Evolutionary conservation across 2,329 filamentous ascomycete genomes (phyloP).

Genomic region (Phaeosphaeria sp.): DNA sequence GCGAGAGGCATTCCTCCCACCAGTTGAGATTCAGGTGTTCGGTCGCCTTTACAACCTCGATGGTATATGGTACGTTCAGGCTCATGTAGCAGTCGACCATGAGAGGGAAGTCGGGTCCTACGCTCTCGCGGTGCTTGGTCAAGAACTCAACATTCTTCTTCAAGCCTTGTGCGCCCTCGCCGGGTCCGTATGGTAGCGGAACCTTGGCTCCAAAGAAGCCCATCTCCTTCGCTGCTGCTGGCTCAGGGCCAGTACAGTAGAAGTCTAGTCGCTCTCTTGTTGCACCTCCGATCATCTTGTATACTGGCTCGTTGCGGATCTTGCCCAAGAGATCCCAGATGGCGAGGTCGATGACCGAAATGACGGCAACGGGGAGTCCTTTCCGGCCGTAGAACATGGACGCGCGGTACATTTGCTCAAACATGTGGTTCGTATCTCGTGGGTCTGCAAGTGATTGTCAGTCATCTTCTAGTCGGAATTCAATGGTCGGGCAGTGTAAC

Average conservation of each 20-base stretch:
- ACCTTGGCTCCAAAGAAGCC: constrained; percentile 93
- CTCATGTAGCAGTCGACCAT: constrained; percentile 99
- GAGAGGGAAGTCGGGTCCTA: constrained; percentile 89
- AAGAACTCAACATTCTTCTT: constrained; percentile 91
- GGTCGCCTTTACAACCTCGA: constrained; percentile 84
- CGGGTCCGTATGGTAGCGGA: constrained; percentile 85
- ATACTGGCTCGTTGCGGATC: constrained; percentile 89
- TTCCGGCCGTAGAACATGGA: constrained; percentile 98
- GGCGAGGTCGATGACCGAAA: constrained; percentile 92
- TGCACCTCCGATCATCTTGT: constrained; percentile 91
- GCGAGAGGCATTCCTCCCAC: constrained; percentile 94
- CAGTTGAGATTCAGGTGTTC: constrained; percentile 89
- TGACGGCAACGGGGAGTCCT: constrained; percentile 86
- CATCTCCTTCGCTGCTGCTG: constrained; percentile 78
- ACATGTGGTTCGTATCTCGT: constrained; percentile 87
- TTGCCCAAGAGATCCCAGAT: constrained; percentile 93
- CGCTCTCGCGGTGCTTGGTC: constrained; percentile 79
- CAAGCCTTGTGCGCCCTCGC: constrained; percentile 81
- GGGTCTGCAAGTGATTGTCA: constrained; percentile 66
- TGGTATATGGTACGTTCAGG: constrained; percentile 89
- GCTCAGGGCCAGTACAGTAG: constrained; percentile 93
- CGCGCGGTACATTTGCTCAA: constrained; percentile 94
- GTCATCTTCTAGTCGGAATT: background rate
- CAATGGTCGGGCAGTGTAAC: constrained; percentile 7
- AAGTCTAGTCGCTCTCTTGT: constrained; percentile 84